Conservation (phyloP, 1,284 basidiomycete genomes). For the Pyrrhoderma lamaoense region DNA sequence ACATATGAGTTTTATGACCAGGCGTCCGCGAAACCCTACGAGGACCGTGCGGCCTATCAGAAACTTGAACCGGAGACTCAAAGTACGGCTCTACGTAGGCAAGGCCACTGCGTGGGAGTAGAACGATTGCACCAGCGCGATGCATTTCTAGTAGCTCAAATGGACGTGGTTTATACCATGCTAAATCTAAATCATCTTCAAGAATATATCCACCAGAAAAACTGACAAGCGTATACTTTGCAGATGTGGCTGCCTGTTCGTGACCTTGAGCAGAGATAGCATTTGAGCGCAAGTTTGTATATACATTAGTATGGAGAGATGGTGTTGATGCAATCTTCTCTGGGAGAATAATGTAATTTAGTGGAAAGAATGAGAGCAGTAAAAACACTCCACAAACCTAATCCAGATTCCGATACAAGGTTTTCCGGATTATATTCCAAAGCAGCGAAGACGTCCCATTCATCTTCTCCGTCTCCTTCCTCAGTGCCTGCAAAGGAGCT, state of each 20-base stretch:
- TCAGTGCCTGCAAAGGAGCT: conserved; percentile 11
- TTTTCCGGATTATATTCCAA: conserved; percentile 19
- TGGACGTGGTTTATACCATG: conserved; percentile 49
- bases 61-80: conserved; percentile 32
- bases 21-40: conserved; percentile 9
- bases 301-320: not conserved
- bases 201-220: conserved; percentile 61
- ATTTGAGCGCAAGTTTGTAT: not conserved
- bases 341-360: not conserved
- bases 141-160: conserved; percentile 65
- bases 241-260: conserved; percentile 11
- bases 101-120: conserved; percentile 37
- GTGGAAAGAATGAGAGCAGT: not conserved
- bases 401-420: conserved; percentile 17
- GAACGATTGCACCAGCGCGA: conserved; percentile 32
- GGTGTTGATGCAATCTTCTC: not conserved
- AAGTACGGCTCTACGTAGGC: conserved; percentile 62
- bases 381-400: not conserved
- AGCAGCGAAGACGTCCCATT: conserved; percentile 17
- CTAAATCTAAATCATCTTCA: conserved; percentile 52
- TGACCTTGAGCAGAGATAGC: not conserved
- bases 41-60: conserved; percentile 16
- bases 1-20: conserved; percentile 17
- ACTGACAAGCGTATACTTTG: conserved; percentile 42
- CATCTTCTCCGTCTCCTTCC: conserved; percentile 19